These are phyloP conservation scores for Solanum clarkiae DNA, from an alignment of 257 asterid species.

Conservation along the genomic window DNA sequence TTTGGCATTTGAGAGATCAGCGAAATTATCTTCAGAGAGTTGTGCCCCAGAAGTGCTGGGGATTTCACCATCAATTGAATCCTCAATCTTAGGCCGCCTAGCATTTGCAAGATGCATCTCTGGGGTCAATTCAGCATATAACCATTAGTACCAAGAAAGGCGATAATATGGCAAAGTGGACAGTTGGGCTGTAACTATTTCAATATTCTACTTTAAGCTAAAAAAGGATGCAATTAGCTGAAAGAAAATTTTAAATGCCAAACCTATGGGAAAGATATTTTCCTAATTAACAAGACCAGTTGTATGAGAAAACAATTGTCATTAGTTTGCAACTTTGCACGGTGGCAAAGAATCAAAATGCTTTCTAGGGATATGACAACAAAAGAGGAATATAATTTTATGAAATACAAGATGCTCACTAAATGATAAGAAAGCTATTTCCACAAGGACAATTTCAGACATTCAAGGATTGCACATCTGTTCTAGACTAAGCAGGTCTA, in stretches of 20 bases:
- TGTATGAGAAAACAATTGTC: neutral
- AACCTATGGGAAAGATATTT: neutral
- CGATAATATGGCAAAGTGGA: neutral
- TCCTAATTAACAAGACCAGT: neutral
- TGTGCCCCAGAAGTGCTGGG: slow-evolving; percentile 80
- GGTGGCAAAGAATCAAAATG: neutral
- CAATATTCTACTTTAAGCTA: neutral
- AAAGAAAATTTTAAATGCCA: neutral
- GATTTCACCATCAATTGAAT: slow-evolving; percentile 56
- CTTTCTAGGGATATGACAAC: neutral
- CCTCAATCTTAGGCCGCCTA: slow-evolving; percentile 52
- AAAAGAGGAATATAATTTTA: neutral
- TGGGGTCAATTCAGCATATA: slow-evolving; percentile 17
- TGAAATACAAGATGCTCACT: neutral
- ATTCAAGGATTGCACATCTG: neutral
- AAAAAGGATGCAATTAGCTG: neutral
- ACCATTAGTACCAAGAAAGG: neutral
- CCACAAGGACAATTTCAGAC: neutral
- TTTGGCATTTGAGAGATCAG: slow-evolving; percentile 37
- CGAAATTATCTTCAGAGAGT: slow-evolving; percentile 29
- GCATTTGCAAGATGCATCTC: slow-evolving; percentile 84
- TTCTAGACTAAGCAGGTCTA: neutral
- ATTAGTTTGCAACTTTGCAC: neutral
- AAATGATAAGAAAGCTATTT: neutral
- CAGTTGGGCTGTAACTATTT: neutral